These are phyloP conservation scores for Lenzites betulinus DNA, from an alignment of 768 basidiomycete genomes.

Conservation along the genomic window DNA sequence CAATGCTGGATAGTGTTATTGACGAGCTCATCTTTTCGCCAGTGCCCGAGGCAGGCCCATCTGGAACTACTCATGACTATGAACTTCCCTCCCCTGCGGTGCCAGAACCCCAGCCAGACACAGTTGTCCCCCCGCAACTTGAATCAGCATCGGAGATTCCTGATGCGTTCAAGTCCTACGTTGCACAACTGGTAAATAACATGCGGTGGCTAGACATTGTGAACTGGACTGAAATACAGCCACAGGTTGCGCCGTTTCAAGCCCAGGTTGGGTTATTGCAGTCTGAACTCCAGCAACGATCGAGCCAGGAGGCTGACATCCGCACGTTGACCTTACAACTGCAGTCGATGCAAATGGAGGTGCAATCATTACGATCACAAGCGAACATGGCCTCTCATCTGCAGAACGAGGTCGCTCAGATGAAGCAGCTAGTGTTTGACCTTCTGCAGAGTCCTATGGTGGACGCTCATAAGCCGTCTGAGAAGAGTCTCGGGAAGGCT, in stretches of 20 bases:
- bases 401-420: constrained; percentile 19
- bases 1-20: not conserved
- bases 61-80: constrained; percentile 25
- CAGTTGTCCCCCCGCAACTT: not conserved
- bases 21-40: not conserved
- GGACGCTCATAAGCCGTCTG: not conserved
- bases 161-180: not conserved
- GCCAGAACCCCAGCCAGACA: not conserved
- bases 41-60: constrained; percentile 30
- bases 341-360: constrained; percentile 37
- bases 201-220: too few species aligned
- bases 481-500: constrained; percentile 23
- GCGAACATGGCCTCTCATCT: constrained; percentile 16
- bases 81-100: not conserved
- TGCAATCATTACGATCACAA: constrained; percentile 33
- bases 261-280: constrained; percentile 36
- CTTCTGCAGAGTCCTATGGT: not conserved
- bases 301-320: constrained; percentile 38
- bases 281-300: constrained; percentile 46
- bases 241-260: constrained; percentile 43
- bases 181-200: constrained; percentile 8
- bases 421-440: not conserved
- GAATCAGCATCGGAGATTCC: not conserved
- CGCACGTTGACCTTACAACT: constrained; percentile 41
- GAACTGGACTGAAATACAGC: not conserved